Evolutionary conservation across 2,329 filamentous ascomycete species (phyloP).

Genomic region (Calonectria multiphialidica): DNA sequence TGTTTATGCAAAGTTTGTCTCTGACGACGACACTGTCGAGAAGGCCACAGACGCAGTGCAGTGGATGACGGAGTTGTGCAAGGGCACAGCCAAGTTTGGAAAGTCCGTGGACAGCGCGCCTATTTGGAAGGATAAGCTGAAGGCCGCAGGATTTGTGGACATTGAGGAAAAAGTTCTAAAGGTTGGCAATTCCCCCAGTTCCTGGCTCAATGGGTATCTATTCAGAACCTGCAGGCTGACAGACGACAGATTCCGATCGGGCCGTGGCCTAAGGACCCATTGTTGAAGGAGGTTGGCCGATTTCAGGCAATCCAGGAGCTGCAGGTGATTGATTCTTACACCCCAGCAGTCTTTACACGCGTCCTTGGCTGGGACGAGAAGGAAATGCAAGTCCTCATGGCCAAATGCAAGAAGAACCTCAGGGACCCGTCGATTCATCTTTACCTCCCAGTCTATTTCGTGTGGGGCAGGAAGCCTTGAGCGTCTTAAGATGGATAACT

Average conservation of each 20-base stretch:
- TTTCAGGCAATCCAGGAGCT: slow-evolving; percentile 30
- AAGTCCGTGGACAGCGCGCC: slow-evolving; percentile 5
- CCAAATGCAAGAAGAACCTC: slow-evolving; percentile 35
- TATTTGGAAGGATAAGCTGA: slow-evolving; percentile 6
- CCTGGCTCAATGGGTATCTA: neutral
- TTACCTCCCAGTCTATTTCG: slow-evolving; percentile 34
- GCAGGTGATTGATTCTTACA: slow-evolving; percentile 35
- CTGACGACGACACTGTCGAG: slow-evolving; percentile 11
- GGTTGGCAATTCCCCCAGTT: neutral
- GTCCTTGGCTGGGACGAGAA: slow-evolving; percentile 35
- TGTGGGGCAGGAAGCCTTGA: slow-evolving; percentile 37
- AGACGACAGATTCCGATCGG: slow-evolving; percentile 25
- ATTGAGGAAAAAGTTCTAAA: slow-evolving; percentile 20
- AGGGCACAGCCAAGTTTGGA: slow-evolving; percentile 6
- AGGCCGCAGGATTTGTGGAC: slow-evolving; percentile 20
- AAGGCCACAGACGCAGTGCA: slow-evolving; percentile 4
- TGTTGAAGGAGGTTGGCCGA: slow-evolving; percentile 31
- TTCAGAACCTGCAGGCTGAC: neutral
- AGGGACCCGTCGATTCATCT: slow-evolving; percentile 32
- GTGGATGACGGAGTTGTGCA: slow-evolving; percentile 9
- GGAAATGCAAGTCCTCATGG: slow-evolving; percentile 37
- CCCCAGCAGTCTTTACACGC: slow-evolving; percentile 32
- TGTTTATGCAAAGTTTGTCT: neutral
- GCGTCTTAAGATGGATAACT: no score
- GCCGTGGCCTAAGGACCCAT: slow-evolving; percentile 21